These are phyloP conservation scores for Rhodotorula taiwanensis DNA, from an alignment of 768 basidiomycete species.

Conservation along the genomic window DNA sequence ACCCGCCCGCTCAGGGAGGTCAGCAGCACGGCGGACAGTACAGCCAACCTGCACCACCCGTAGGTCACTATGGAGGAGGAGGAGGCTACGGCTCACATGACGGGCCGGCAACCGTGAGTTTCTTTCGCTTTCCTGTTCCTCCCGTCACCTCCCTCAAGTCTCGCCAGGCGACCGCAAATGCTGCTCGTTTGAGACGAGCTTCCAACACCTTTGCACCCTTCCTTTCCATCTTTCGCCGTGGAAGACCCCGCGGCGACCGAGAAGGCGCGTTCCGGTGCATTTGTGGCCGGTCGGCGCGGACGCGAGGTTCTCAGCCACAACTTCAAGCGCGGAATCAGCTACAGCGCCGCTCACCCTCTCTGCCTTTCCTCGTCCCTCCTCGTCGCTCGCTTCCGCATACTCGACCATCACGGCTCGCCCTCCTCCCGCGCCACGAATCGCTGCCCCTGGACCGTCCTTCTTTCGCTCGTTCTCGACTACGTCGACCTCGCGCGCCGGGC, in stretches of 20 bases:
- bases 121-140: background rate
- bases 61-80: background rate
- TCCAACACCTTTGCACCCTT: background rate
- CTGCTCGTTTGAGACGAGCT: background rate
- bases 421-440: background rate
- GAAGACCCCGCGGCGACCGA: background rate
- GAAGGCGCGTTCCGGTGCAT: background rate
- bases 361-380: background rate
- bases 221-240: background rate
- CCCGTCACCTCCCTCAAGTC: background rate
- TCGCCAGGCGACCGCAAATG: background rate
- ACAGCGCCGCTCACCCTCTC: background rate
- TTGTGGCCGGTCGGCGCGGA: too few relatives aligned
- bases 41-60: too few relatives aligned
- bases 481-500: background rate
- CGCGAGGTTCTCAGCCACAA: too few relatives aligned
- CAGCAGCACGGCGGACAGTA: background rate
- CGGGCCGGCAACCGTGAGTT: slow-evolving; percentile 32
- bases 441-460: background rate
- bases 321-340: background rate
- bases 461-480: slow-evolving; percentile 1
- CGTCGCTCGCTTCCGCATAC: background rate
- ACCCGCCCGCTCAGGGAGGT: slow-evolving; percentile 1
- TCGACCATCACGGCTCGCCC: background rate
- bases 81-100: slow-evolving; percentile 30